These are phyloP conservation scores for Colletotrichum sp. DNA, from an alignment of 2,329 filamentous ascomycete genomes.

Conservation along the genomic window DNA sequence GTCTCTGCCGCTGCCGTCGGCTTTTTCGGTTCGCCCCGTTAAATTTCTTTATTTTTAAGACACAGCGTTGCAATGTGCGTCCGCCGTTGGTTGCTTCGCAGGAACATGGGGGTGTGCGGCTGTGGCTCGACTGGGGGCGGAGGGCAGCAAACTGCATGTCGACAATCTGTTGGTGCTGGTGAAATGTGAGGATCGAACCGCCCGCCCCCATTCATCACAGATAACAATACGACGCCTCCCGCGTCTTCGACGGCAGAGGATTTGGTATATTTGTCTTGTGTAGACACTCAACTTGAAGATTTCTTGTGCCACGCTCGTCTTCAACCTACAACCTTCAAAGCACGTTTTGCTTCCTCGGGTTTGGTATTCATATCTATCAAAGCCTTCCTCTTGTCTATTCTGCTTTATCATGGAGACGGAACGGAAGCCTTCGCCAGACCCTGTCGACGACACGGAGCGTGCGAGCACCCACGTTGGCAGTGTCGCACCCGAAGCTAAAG, in stretches of 20 bases:
- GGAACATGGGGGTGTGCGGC: neutral
- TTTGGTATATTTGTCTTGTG: neutral
- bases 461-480: neutral
- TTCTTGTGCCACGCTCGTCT: neutral
- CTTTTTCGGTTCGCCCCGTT: neutral
- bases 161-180: neutral
- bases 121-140: neutral
- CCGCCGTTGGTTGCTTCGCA: neutral
- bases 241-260: neutral
- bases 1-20: neutral
- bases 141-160: neutral
- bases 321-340: neutral
- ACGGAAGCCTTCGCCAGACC: neutral
- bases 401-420: neutral
- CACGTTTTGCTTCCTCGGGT: neutral
- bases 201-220: neutral
- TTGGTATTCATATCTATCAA: neutral
- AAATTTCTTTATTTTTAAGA: neutral
- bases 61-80: neutral
- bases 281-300: neutral
- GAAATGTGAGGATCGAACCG: neutral
- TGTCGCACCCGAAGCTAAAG: neutral
- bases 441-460: neutral
- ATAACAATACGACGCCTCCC: neutral
- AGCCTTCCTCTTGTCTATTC: neutral